Conservation (phyloP, 140 eudicot species). For the Ambrosia hybrid region DNA sequence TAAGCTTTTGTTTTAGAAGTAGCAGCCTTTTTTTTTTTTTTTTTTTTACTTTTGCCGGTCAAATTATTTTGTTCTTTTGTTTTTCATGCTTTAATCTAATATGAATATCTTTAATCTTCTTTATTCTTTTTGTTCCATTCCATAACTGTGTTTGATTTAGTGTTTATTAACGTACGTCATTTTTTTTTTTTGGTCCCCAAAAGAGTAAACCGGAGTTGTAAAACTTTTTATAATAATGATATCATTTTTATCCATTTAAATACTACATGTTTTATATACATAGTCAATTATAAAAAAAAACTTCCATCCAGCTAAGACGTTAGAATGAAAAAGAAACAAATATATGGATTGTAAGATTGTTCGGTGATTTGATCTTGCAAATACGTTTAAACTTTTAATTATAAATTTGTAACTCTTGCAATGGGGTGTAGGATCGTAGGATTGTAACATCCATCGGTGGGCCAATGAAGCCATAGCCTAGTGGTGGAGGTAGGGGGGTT, state of each 20-base stretch:
- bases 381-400: no score
- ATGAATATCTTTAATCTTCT: constrained; percentile 33
- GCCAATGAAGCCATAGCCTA: no score
- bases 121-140: constrained; percentile 32
- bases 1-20: constrained; percentile 39
- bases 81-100: constrained; percentile 22
- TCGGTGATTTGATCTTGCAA: no score
- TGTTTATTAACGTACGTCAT: constrained; percentile 16
- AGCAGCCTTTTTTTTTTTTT: constrained; percentile 38
- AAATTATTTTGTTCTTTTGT: constrained; percentile 22
- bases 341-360: not conserved
- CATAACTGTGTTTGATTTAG: constrained; percentile 15
- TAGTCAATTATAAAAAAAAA: no score
- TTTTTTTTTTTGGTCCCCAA: constrained; percentile 9
- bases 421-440: no score
- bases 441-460: no score
- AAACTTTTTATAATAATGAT: not conserved
- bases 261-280: not conserved
- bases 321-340: not conserved
- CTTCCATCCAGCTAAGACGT: not conserved
- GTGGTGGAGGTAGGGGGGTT: no score
- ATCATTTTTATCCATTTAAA: not conserved
- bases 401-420: no score
- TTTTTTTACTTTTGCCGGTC: constrained; percentile 35
- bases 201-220: constrained; percentile 12